Base-by-base conservation (phyloP, 2,329 filamentous ascomycete species). In the Ascosphaera apis region DNA sequence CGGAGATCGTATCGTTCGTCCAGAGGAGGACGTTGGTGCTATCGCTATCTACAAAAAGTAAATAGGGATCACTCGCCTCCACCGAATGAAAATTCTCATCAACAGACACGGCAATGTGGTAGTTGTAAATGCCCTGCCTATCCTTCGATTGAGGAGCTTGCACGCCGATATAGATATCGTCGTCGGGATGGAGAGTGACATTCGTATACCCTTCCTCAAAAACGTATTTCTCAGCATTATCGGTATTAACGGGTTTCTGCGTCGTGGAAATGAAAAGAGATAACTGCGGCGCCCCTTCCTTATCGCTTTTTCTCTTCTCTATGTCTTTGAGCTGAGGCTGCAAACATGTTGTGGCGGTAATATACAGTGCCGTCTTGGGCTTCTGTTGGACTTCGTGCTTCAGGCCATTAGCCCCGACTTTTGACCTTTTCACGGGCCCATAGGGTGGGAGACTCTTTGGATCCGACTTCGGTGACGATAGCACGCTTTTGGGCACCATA, bases 21-120 rank as follows among this genome's bases (percentile, higher is more conserved):
- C 78, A 74, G 31, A 98, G 63, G 17, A 98, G 61, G 2, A 81
- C 78, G 2, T 81, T 75, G 19, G 65, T 67, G 31, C 70, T 74
- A 53, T 95, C 88, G 16, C 80, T 82, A 48, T 95, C 88, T 36
- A 93, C 71, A 56, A 84, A 77, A 45, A 72, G 68, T 5, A 93
- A 61, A 42, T 75, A 67, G 0, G 69, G 59, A 15, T 61, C 50
- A 1, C 53, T 47, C 9, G 58, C 51, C 42, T 65, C 55, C 43
- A 70, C 60, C 25, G 57, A 63, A 54, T 91, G 76, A 50, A 80
- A 93, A 40, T 66, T 77, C 1, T 61, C 67, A 45, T 91, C 76
- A n/a, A 75, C 72, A 1, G 84, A 93, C 3, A 70, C 78, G 1
- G 81, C 82, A 15, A 98, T 58, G 46, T 91, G 66, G 45, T 84